Conservation (phyloP, 176 grass and related monocot genomes). For the Thinopyrum elongatum region DNA sequence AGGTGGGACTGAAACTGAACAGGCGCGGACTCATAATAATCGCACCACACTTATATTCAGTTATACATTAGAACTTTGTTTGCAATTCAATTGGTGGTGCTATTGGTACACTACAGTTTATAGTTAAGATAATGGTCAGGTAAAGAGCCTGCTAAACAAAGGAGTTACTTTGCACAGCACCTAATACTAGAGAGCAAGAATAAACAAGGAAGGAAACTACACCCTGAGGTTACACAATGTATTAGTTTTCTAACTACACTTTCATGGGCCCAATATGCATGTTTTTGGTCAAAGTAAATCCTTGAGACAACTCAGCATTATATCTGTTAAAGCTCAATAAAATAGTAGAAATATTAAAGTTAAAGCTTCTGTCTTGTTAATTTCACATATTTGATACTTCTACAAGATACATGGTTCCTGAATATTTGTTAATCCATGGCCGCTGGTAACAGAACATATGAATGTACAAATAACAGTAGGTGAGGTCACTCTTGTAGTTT, state of each 20-base stretch:
- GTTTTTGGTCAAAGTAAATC: background rate
- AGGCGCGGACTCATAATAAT: background rate
- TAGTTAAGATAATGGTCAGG: background rate
- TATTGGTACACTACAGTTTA: background rate
- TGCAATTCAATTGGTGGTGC: background rate
- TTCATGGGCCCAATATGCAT: conserved; percentile 1
- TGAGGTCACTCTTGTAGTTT: background rate
- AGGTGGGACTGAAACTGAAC: background rate
- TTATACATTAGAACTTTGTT: background rate
- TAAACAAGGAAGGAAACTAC: background rate
- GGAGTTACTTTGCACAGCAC: background rate
- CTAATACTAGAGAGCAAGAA: background rate
- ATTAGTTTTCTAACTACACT: background rate
- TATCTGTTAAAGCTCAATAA: background rate
- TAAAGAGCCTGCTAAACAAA: background rate
- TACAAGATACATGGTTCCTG: background rate
- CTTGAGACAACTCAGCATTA: background rate
- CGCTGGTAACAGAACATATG: background rate
- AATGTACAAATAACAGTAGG: background rate
- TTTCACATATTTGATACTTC: background rate
- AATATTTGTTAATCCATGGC: background rate
- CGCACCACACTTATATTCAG: background rate
- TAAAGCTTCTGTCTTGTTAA: background rate
- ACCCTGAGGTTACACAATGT: background rate
- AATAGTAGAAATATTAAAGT: background rate